phyloP scores from a whole-genome alignment of 1,284 basidiomycete genomes.

The Dichomitus squalens region DNA sequence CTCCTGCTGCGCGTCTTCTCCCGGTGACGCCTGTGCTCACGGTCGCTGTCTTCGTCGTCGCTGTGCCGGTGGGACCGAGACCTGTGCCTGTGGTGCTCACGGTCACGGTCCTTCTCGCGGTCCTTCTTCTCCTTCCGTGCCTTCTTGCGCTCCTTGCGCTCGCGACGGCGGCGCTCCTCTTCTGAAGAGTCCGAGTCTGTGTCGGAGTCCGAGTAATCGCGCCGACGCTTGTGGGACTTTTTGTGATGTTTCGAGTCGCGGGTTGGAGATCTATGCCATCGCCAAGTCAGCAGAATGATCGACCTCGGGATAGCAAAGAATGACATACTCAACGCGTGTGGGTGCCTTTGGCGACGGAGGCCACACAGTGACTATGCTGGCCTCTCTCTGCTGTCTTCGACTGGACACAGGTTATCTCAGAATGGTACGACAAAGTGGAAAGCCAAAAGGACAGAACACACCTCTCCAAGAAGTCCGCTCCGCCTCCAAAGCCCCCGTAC shows the following conservation, averaged over 20 bases:
- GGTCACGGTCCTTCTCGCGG: constrained; percentile 37
- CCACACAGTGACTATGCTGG: constrained; percentile 73
- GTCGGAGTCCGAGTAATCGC: constrained; percentile 54
- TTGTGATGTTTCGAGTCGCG: constrained; percentile 52
- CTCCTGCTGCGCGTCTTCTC: constrained; percentile 22
- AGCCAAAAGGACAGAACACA: constrained; percentile 27
- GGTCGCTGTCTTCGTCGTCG: constrained; percentile 42
- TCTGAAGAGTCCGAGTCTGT: constrained; percentile 53
- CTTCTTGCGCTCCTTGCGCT: constrained; percentile 63
- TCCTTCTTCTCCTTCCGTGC: constrained; percentile 52
- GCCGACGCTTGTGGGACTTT: constrained; percentile 58
- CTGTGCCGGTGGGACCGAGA: constrained; percentile 36
- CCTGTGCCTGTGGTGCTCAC: constrained; percentile 30
- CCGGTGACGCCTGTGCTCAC: constrained; percentile 33
- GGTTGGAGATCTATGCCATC: constrained; percentile 48
- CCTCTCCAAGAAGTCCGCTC: constrained; percentile 59
- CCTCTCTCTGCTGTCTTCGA: constrained; percentile 75
- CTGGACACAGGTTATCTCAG: constrained; percentile 41
- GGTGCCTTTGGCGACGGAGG: constrained; percentile 81
- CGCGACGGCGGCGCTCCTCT: constrained; percentile 57
- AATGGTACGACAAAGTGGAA: not conserved
- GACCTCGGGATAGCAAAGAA: not conserved
- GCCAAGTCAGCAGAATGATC: not conserved
- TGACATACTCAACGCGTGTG: constrained; percentile 57
- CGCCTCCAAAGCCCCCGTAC: constrained; percentile 31